A percentile compares a stretch with the other conserved stretches of the same genome.
Conservation (phyloP, 164 flowering plant species). For the Cinnamomum micranthum region DNA sequence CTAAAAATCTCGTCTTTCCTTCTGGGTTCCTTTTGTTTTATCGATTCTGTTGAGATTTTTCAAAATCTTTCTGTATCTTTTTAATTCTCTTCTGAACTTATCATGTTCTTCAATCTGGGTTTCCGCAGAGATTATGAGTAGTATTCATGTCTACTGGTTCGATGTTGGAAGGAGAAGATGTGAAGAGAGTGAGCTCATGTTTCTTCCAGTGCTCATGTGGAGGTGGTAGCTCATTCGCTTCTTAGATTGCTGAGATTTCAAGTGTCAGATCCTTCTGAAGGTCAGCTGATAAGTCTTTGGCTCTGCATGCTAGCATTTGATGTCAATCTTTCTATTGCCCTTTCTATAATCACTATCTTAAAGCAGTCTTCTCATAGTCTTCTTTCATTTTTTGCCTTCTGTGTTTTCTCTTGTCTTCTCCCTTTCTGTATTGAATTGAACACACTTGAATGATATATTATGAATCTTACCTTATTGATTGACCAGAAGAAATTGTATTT, state of each 20-base stretch:
- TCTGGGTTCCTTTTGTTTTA: neutral
- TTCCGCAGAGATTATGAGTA: constrained; percentile 17
- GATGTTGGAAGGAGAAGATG: constrained; percentile 12
- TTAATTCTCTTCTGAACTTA: neutral
- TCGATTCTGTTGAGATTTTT: neutral
- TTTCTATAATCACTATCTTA: constrained; percentile 2
- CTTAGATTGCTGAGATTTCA: constrained; percentile 9
- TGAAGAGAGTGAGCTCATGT: constrained; percentile 19
- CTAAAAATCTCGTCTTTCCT: neutral
- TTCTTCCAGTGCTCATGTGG: constrained; percentile 9
- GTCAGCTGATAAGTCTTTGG: constrained; percentile 13
- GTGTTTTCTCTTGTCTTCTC: neutral
- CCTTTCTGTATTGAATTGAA: neutral
- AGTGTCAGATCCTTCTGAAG: constrained; percentile 9
- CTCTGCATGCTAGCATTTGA: constrained; percentile 14
- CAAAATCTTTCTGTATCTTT: neutral
- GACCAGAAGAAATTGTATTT: too few relatives aligned
- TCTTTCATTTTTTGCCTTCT: neutral
- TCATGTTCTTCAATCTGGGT: neutral
- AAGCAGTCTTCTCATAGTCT: constrained; percentile 8
- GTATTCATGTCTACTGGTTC: constrained; percentile 13
- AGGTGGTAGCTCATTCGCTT: constrained; percentile 10
- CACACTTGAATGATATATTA: neutral
- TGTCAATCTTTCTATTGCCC: neutral
- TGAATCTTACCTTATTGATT: too few relatives aligned